phyloP scores from a whole-genome alignment of 2,329 filamentous ascomycete genomes.

The Dactylellina haptotyla region DNA sequence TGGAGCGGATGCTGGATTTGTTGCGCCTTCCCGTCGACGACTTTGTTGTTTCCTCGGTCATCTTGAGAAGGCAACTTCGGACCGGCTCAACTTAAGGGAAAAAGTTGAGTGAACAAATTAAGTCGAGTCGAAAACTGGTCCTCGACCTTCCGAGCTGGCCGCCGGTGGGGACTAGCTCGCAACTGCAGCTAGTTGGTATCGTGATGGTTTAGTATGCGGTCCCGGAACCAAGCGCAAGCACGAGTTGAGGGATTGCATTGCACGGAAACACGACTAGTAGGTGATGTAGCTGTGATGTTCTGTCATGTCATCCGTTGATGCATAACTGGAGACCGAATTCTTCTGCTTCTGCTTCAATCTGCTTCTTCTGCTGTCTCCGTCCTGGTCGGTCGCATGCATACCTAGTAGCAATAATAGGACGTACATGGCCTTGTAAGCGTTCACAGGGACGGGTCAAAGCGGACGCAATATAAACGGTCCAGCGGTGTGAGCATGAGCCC shows the following conservation, averaged over 20 bases:
- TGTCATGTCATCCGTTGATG: conserved; percentile 53
- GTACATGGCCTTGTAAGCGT: conserved; percentile 53
- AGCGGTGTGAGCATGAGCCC: conserved; percentile 51
- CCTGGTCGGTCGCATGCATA: conserved; percentile 53
- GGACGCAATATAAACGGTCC: conserved; percentile 54
- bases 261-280: conserved; percentile 35
- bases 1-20: conserved; percentile 47
- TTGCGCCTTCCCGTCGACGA: conserved; percentile 42
- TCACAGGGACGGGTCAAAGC: conserved; percentile 53
- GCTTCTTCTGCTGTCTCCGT: too few relatives aligned
- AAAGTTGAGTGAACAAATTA: conserved; percentile 29
- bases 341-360: too few relatives aligned
- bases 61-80: conserved; percentile 40
- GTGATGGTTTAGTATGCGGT: conserved; percentile 48
- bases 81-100: conserved; percentile 48
- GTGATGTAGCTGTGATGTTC: conserved; percentile 41
- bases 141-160: conserved; percentile 49
- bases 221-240: conserved; percentile 52
- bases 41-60: conserved; percentile 51
- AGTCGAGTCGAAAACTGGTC: conserved; percentile 14
- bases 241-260: conserved; percentile 48
- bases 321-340: conserved; percentile 36
- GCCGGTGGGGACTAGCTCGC: conserved; percentile 41
- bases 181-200: conserved; percentile 40
- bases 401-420: conserved; percentile 45